A percentile compares a stretch with the other conserved stretches of the same genome.
phyloP scores from a whole-genome alignment of 768 basidiomycete species.

The Heimioporus sp. region DNA sequence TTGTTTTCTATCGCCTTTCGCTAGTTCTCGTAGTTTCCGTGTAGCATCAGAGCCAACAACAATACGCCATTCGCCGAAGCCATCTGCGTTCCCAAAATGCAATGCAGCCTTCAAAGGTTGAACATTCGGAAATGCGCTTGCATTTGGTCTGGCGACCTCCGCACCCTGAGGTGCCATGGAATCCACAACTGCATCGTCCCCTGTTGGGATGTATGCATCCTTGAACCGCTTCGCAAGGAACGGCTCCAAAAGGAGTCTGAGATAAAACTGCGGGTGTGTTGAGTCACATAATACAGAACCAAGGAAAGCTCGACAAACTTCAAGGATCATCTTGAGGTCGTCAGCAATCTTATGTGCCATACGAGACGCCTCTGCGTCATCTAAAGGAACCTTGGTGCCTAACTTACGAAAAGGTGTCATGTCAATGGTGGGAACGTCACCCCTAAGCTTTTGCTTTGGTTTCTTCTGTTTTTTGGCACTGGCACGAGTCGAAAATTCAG shows the following conservation, averaged over 20 bases:
- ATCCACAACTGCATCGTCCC: background rate
- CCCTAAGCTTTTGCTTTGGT: conserved; percentile 16
- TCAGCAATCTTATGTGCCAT: conserved; percentile 16
- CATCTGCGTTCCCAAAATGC: conserved; percentile 55
- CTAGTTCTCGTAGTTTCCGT: conserved; percentile 46
- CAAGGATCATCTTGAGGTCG: conserved; percentile 26
- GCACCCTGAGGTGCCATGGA: background rate
- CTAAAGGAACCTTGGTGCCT: conserved; percentile 25
- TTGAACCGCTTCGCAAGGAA: conserved; percentile 8
- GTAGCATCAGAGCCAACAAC: conserved; percentile 52
- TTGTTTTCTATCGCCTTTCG: conserved; percentile 41
- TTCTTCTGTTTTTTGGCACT: conserved; percentile 28
- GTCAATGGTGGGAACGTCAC: conserved; percentile 19
- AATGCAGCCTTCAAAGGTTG: conserved; percentile 61
- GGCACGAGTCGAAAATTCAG: too few relatives aligned
- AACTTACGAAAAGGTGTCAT: conserved; percentile 29
- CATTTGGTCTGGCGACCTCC: conserved; percentile 8
- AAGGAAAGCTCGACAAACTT: conserved; percentile 16
- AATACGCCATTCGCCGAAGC: conserved; percentile 66
- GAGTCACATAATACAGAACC: background rate
- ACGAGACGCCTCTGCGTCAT: conserved; percentile 13
- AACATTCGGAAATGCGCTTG: conserved; percentile 42
- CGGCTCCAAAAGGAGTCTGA: conserved; percentile 19
- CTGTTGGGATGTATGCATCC: conserved; percentile 8
- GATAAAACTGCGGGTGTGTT: conserved; percentile 22